phyloP scores from a whole-genome alignment of 495 filamentous ascomycete genomes.

The Aspergillus coremiiformis region DNA sequence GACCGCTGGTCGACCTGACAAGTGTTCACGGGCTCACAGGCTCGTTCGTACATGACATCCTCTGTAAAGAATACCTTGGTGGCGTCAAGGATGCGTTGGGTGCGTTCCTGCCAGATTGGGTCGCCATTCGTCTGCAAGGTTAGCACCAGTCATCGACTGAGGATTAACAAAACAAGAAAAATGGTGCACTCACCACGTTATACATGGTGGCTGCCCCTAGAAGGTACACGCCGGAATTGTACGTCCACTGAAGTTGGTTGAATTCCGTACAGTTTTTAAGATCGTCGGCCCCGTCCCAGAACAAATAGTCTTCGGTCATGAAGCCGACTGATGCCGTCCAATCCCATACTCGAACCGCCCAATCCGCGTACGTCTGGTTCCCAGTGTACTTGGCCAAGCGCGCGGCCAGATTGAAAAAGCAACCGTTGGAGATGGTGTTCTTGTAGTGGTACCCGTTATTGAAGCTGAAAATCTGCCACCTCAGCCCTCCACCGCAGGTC shows the following conservation, averaged over 20 bases:
- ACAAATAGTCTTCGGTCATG: constrained; percentile 50
- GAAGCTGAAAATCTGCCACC: constrained; percentile 78
- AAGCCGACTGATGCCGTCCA: constrained; percentile 60
- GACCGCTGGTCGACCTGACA: constrained; percentile 73
- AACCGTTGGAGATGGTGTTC: constrained; percentile 72
- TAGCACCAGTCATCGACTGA: neutral
- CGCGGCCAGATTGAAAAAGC: constrained; percentile 73
- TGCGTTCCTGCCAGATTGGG: constrained; percentile 51
- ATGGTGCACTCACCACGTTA: constrained; percentile 24
- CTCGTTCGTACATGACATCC: constrained; percentile 58
- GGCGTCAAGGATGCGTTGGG: constrained; percentile 51
- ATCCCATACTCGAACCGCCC: constrained; percentile 66
- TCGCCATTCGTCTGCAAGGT: constrained; percentile 22
- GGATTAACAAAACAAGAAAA: neutral
- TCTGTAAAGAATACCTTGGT: constrained; percentile 46
- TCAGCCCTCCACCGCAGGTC: constrained; percentile 62
- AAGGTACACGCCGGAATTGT: constrained; percentile 32
- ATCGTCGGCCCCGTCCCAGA: constrained; percentile 59
- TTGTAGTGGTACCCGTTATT: constrained; percentile 79
- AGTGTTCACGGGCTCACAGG: constrained; percentile 48
- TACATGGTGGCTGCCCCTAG: constrained; percentile 35
- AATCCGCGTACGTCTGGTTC: constrained; percentile 70
- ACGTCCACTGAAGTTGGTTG: constrained; percentile 35
- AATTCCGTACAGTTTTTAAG: constrained; percentile 33
- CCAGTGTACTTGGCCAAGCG: constrained; percentile 68